Evolutionary conservation across 352 stramenopile genomes (phyloP).

Genomic region (Pythium coloratum): DNA sequence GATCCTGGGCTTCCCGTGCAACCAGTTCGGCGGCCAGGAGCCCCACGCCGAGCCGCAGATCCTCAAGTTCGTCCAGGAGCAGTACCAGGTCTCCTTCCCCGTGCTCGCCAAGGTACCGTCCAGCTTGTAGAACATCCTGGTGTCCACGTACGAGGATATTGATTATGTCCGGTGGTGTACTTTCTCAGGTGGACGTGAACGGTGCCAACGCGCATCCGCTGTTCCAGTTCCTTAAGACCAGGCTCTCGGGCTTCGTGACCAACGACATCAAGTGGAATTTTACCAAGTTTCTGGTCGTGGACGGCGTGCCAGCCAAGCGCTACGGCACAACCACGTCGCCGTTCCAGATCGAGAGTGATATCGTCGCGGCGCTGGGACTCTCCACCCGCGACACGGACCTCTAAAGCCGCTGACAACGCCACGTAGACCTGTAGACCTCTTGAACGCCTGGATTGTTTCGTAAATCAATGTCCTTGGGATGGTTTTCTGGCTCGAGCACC

Average conservation of each 20-base stretch:
- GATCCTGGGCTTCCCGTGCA: slow-evolving; percentile 95
- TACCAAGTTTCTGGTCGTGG: slow-evolving; percentile 83
- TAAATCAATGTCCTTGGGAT: not conserved
- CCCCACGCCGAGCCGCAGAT: slow-evolving; percentile 67
- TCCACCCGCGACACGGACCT: slow-evolving; percentile 8
- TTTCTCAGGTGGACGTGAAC: slow-evolving; percentile 91
- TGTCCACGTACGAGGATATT: too few relatives aligned
- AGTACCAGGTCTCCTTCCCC: slow-evolving; percentile 79
- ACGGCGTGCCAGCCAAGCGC: slow-evolving; percentile 68
- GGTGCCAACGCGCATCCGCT: slow-evolving; percentile 80
- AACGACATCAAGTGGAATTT: slow-evolving; percentile 91
- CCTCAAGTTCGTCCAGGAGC: slow-evolving; percentile 69
- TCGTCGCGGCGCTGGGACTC: slow-evolving; percentile 45
- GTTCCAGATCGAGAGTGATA: slow-evolving; percentile 63
- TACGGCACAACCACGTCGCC: slow-evolving; percentile 72
- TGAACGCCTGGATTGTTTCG: not conserved
- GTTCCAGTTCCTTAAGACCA: slow-evolving; percentile 90
- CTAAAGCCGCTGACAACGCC: not conserved
- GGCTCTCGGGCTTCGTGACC: slow-evolving; percentile 60
- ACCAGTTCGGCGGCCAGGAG: slow-evolving; percentile 95
- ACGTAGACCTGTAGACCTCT: too few relatives aligned
- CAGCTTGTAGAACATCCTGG: too few relatives aligned
- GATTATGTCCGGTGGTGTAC: too few relatives aligned
- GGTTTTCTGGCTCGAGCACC: not conserved
- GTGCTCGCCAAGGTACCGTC: slow-evolving; percentile 79